Percentiles rank a stretch among this genome's conserved stretches.
Evolutionary conservation across 441 rosid species (phyloP).

Genomic region (Brassica balearica): DNA sequence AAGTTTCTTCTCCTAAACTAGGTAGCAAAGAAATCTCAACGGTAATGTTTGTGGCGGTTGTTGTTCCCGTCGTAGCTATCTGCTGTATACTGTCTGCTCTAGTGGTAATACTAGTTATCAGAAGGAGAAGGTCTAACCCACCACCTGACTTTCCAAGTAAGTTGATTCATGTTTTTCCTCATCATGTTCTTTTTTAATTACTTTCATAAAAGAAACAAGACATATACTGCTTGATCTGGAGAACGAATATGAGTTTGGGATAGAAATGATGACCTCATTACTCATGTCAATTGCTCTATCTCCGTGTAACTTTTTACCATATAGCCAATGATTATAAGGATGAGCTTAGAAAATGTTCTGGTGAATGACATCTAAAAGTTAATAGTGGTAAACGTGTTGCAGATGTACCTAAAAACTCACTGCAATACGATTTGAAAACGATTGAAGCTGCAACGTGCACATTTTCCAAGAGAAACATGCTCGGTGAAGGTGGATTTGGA

Average conservation of each 20-base stretch:
- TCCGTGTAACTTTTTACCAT: background rate
- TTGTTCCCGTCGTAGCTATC: background rate
- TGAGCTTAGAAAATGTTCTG: background rate
- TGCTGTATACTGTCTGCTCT: background rate
- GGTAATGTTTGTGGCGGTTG: background rate
- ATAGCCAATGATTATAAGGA: background rate
- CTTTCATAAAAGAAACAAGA: background rate
- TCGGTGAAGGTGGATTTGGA: slow-evolving; percentile 56
- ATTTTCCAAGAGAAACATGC: slow-evolving; percentile 46
- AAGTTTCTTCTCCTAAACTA: background rate
- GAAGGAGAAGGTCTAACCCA: background rate
- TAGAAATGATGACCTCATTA: background rate
- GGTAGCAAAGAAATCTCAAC: background rate
- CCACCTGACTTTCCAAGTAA: background rate
- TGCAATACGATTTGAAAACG: slow-evolving; percentile 37
- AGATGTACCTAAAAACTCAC: slow-evolving; percentile 11
- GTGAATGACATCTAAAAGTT: background rate
- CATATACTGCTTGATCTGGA: background rate
- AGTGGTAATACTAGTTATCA: background rate
- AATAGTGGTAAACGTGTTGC: background rate
- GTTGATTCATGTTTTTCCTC: background rate
- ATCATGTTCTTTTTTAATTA: background rate
- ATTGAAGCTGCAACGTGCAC: slow-evolving; percentile 44
- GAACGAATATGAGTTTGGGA: background rate
- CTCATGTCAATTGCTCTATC: background rate